These are phyloP conservation scores for Phytopythium aichiense DNA, from an alignment of 352 stramenopile genomes.

Conservation along the genomic window DNA sequence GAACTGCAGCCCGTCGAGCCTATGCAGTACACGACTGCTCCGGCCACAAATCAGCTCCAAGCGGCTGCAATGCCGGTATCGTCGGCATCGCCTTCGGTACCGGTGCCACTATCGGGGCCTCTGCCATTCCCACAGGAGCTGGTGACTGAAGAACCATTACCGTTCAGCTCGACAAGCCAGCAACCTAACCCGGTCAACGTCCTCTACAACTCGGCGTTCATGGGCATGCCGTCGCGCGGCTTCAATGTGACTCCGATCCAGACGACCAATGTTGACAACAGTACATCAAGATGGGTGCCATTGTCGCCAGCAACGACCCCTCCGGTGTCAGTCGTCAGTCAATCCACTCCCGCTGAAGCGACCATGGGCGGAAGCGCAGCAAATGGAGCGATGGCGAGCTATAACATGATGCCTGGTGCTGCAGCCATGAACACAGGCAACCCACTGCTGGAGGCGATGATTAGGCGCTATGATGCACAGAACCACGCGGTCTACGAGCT, in stretches of 20 bases:
- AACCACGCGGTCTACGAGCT: conserved; percentile 36
- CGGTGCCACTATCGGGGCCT: conserved; percentile 15
- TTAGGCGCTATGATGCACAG: conserved; percentile 43
- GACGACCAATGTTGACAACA: not conserved
- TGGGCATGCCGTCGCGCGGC: not conserved
- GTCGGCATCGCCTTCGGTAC: not conserved
- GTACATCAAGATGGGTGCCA: not conserved
- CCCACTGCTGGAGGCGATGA: conserved; percentile 49
- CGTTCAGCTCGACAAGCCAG: not conserved
- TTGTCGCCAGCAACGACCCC: not conserved
- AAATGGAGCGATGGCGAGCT: not conserved
- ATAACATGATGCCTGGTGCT: conserved; percentile 7
- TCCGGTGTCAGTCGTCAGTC: not conserved
- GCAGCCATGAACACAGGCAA: conserved; percentile 27
- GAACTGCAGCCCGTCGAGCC: conserved; percentile 1
- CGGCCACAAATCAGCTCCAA: not conserved
- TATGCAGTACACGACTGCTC: not conserved
- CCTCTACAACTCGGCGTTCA: too few relatives aligned
- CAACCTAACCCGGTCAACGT: not conserved
- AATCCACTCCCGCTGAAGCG: not conserved
- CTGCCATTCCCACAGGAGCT: conserved; percentile 18
- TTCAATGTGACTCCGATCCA: conserved; percentile 2
- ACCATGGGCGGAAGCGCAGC: not conserved
- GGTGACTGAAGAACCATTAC: not conserved
- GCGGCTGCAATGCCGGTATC: not conserved